These are phyloP conservation scores for Entomophthora muscae DNA, from an alignment of 371 early-diverging fungal species.

Conservation along the genomic window DNA sequence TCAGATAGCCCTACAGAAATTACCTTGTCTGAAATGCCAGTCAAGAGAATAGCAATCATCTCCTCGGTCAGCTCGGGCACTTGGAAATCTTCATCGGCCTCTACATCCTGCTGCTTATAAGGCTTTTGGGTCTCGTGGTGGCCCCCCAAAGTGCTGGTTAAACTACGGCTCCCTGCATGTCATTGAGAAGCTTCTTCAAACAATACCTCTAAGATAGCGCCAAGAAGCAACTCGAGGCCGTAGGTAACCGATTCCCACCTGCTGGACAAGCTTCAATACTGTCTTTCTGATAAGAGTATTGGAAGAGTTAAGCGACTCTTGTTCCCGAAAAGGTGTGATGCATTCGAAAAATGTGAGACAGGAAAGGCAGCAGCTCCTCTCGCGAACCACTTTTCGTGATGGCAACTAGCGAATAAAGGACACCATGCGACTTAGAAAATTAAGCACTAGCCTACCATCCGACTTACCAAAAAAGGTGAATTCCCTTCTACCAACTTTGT, in stretches of 20 bases:
- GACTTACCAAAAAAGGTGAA: not conserved
- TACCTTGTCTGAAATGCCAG: conserved; percentile 61
- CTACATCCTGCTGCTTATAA: conserved; percentile 11
- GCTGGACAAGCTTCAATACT: conserved; percentile 59
- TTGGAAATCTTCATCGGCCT: conserved; percentile 20
- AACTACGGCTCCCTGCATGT: not conserved
- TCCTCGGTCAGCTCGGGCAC: conserved; percentile 9
- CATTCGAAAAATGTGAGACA: conserved; percentile 31
- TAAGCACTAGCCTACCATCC: not conserved
- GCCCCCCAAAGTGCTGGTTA: not conserved
- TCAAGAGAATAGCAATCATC: conserved; percentile 48
- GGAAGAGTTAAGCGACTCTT: conserved; percentile 24
- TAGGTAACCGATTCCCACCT: conserved; percentile 54
- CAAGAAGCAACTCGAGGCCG: conserved; percentile 54
- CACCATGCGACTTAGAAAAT: conserved; percentile 17
- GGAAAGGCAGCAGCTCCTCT: conserved; percentile 30
- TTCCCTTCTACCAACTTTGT: not conserved
- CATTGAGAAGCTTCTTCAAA: not conserved
- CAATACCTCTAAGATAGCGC: conserved; percentile 47
- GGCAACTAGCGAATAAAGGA: conserved; percentile 43
- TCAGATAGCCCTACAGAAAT: conserved; percentile 10
- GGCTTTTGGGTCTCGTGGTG: not conserved
- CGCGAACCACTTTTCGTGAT: conserved; percentile 53
- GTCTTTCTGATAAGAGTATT: conserved; percentile 66
- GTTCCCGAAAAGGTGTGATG: conserved; percentile 27